Evolutionary conservation across 352 stramenopile genomes (phyloP), one percentile per base, ranked within the genome.

Genomic region (Pythium rishiriense): DNA sequence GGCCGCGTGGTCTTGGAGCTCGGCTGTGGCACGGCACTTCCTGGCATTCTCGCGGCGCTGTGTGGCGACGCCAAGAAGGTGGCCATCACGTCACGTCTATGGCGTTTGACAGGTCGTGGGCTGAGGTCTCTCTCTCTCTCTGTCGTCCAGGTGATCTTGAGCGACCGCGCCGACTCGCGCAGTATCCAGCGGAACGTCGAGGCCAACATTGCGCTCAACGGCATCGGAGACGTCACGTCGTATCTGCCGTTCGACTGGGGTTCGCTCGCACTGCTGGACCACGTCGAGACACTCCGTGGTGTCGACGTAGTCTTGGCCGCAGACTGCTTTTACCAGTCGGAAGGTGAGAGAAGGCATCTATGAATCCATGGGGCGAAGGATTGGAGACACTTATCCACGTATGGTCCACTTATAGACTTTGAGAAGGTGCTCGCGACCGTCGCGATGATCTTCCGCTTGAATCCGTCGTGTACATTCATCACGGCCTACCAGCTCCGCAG

Each of bases 401-500:
- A n/a, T n/a, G n/a, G n/a, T 42, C 10, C n/a, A 22, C 28, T 6
- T 19, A 33, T 25, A 91, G 82, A 88, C 67, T 89, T 91, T 58
- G 82, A 91, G 28, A 87, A 84, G 31, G 79, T 88, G 25, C 41
- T 91, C 6, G 76, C 77, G n/a, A 91, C 73, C 0, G 75, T 89
- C n/a, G 80, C 79, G 15, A 37, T 87, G 11, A 69, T 91, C 45
- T 85, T 89, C 55, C 79, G 78, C 17, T 80, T 71, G 54, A 85
- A 69, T 37, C 62, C 53, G 5, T 56, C 57, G 15, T 83, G 72
- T 60, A 72, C 62, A 9, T 81, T 88, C 47, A 77, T 78, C 71
- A 78, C 76, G n/a, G 76, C 78, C 12, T 89, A 91, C 45, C 82
- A 91, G 68, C 59, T 91, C 0, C 82, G 82, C 46, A 89, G 76